These are phyloP conservation scores for Claviceps sp. DNA, from an alignment of 2,329 filamentous ascomycete genomes.

Conservation along the genomic window DNA sequence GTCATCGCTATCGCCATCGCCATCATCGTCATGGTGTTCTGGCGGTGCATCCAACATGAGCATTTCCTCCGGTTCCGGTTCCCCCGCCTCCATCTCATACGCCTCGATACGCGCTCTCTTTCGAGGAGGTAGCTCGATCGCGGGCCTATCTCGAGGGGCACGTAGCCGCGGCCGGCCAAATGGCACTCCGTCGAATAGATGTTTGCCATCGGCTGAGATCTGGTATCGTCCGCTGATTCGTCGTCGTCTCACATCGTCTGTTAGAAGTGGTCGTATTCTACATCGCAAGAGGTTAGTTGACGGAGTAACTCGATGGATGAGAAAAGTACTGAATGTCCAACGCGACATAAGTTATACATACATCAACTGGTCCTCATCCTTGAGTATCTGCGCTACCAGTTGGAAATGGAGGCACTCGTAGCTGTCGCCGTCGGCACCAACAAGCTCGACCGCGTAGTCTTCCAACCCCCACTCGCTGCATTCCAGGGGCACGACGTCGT, in stretches of 20 bases:
- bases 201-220: constrained; percentile 64
- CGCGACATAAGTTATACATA: constrained; percentile 28
- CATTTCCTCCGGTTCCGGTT: constrained; percentile 12
- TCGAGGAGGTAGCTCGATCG: constrained; percentile 57
- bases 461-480: constrained; percentile 73
- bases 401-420: constrained; percentile 88
- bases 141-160: constrained; percentile 45
- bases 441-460: constrained; percentile 74
- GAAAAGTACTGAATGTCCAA: neutral
- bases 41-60: constrained; percentile 21
- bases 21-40: constrained; percentile 19
- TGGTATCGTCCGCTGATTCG: constrained; percentile 67
- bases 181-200: constrained; percentile 72
- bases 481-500: constrained; percentile 71
- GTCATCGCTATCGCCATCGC: constrained; percentile 16
- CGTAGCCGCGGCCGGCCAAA: constrained; percentile 65
- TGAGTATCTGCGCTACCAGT: constrained; percentile 53
- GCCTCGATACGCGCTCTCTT: constrained; percentile 48
- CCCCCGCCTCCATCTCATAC: constrained; percentile 19
- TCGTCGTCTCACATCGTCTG: constrained; percentile 59
- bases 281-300: neutral
- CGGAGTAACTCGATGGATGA: too few relatives aligned
- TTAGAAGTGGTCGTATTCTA: constrained; percentile 67
- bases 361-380: constrained; percentile 75
- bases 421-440: constrained; percentile 36